These are phyloP conservation scores for Murraya paniculata DNA, from an alignment of 345 rosid genomes.

Conservation along the genomic window DNA sequence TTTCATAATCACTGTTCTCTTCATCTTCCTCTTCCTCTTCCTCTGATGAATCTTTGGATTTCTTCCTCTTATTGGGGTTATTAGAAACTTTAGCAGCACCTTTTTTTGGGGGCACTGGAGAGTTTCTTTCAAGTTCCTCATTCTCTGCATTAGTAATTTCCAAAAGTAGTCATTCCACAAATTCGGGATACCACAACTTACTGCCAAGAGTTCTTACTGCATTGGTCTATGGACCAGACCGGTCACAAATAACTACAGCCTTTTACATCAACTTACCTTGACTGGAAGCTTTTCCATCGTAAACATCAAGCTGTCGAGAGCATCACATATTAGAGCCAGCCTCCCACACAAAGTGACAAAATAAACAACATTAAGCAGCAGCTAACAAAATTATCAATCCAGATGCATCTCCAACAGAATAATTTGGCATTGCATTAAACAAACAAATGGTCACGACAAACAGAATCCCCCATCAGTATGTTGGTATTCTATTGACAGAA, in stretches of 20 bases:
- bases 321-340: slow-evolving; percentile 9
- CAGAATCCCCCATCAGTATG: not conserved
- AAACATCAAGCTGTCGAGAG: slow-evolving; percentile 65
- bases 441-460: not conserved
- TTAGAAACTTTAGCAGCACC: slow-evolving; percentile 34
- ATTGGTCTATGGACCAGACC: not conserved
- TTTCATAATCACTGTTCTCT: slow-evolving; percentile 37
- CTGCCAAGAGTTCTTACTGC: not conserved
- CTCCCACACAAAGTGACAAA: not conserved
- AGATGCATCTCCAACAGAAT: not conserved
- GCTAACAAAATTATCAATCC: not conserved
- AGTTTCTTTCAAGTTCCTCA: slow-evolving; percentile 44
- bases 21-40: slow-evolving; percentile 55
- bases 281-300: slow-evolving; percentile 74
- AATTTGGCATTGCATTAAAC: not conserved
- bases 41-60: slow-evolving; percentile 53
- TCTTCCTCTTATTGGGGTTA: slow-evolving; percentile 54
- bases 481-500: not conserved
- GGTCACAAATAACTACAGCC: not conserved
- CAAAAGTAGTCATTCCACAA: not conserved
- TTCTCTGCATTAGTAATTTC: slow-evolving; percentile 31
- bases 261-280: slow-evolving; percentile 50
- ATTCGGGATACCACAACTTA: not conserved
- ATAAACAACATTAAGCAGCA: not conserved
- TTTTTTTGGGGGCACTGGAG: slow-evolving; percentile 37